These are phyloP conservation scores for Diutina sp. DNA, from an alignment of 1,139 yeast genomes.

Conservation along the genomic window DNA sequence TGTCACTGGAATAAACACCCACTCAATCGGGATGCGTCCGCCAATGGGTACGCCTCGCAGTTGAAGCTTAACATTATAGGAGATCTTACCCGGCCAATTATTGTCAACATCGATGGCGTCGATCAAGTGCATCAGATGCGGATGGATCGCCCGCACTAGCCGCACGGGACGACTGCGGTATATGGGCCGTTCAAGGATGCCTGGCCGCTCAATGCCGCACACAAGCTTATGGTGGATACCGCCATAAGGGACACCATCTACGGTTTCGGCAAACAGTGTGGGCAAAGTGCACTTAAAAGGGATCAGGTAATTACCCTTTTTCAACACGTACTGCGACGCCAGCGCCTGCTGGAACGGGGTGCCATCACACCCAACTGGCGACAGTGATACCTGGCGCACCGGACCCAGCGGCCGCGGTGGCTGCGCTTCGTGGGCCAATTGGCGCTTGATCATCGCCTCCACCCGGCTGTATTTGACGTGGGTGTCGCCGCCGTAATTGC, in stretches of 20 bases:
- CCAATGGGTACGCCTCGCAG: conserved; percentile 54
- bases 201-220: conserved; percentile 37
- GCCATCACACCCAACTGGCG: conserved; percentile 15
- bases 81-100: conserved; percentile 54
- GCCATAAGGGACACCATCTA: conserved; percentile 46
- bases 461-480: not conserved
- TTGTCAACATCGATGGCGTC: conserved; percentile 50
- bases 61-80: conserved; percentile 45
- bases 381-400: not conserved
- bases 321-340: conserved; percentile 27
- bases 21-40: conserved; percentile 34
- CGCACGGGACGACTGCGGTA: conserved; percentile 19
- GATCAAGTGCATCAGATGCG: conserved; percentile 33
- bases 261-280: conserved; percentile 19
- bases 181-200: conserved; percentile 27
- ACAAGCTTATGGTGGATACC: conserved; percentile 42
- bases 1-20: conserved; percentile 44
- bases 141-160: conserved; percentile 37
- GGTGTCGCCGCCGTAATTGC: not conserved
- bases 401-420: not conserved
- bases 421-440: not conserved
- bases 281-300: conserved; percentile 51
- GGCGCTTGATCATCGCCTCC: not conserved
- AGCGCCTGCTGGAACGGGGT: conserved; percentile 27
- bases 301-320: conserved; percentile 53